A percentile compares a stretch with the other conserved stretches of the same genome.
These are phyloP conservation scores for Apiospora marii DNA, from an alignment of 2,329 filamentous ascomycete genomes.

Conservation along the genomic window DNA sequence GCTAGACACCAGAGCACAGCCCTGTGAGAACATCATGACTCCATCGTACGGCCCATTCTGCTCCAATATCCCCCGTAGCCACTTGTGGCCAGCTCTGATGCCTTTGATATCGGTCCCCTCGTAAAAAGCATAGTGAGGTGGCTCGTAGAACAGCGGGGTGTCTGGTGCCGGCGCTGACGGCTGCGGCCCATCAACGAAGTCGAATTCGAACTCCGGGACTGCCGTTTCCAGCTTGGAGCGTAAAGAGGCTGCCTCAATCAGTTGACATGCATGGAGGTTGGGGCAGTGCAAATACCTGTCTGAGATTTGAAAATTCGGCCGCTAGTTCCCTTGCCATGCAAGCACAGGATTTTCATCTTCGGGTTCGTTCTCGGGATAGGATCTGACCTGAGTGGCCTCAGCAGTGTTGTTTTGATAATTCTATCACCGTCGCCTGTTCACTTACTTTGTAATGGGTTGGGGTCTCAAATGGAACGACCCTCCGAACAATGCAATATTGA, in stretches of 20 bases:
- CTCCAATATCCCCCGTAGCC: constrained; percentile 45
- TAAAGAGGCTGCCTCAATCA: constrained; percentile 21
- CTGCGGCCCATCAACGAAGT: constrained; percentile 35
- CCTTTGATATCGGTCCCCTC: constrained; percentile 32
- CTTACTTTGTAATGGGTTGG: background rate
- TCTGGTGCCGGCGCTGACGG: constrained; percentile 26
- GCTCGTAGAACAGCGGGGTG: constrained; percentile 27
- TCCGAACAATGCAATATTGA: background rate
- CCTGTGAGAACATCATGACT: constrained; percentile 38
- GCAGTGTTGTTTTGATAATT: background rate
- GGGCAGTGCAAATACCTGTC: constrained; percentile 13
- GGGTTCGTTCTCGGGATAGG: too few relatives aligned
- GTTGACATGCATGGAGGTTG: background rate
- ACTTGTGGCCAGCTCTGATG: constrained; percentile 45
- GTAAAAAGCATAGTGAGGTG: constrained; percentile 32
- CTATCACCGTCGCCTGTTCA: too few relatives aligned
- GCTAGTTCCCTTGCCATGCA: constrained; percentile 25
- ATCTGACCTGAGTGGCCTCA: background rate
- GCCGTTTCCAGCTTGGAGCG: constrained; percentile 23
- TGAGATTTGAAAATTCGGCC: constrained; percentile 22
- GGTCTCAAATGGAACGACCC: background rate
- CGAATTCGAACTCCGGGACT: constrained; percentile 29
- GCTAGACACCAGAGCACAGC: constrained; percentile 47
- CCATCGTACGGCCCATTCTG: constrained; percentile 39
- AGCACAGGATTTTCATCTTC: constrained; percentile 22